Evolutionary conservation across 2,329 filamentous ascomycete genomes (phyloP), one percentile per base, ranked within the genome.

Genomic region (Diplodia scrobiculata): DNA sequence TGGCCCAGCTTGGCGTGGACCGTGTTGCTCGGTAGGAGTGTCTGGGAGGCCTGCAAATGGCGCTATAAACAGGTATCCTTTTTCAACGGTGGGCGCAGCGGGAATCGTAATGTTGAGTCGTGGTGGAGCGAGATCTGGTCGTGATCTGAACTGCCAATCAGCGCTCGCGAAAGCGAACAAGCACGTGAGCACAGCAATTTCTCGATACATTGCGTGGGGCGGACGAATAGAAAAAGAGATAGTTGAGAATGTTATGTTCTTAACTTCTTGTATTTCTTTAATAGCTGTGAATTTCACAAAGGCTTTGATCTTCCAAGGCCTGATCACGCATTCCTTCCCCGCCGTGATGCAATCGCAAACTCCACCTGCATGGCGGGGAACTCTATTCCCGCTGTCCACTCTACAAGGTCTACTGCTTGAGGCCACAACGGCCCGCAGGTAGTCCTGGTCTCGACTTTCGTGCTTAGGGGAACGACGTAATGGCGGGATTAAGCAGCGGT

Each of bases 1-100:
- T 0, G 84, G 81, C 0, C 77, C 83, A 1, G 83, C 78, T 72
- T 86, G 84, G 5, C 79, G 78, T 1, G 84, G 83, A 0, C 81
- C 82, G 66, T 81, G 77, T 71, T 67, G 76, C 71, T 36, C 73
- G n/a, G 53, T 63, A 2, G 69, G 64, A 5, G 70, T 71, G 52
- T 73, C 71, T 13, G 66, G 68, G 48, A 60, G 69, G 3, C 71
- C 70, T 1, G 73, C 70, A 55, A 76, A 79, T 0, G 76, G 78
- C 1, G 77, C 78, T 7, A 83, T 67, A 68, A 83, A 83, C 21
- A 83, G 71, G 53, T 80, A 82, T 10, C 81, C 82, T 27, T 72
- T 66, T 68, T 79, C 79, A 4, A 81, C 78, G 29, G 76, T 73
- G 54, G 71, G 68, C 6, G 76, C 74, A 4, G 80, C 79, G 4